Evolutionary conservation across 2,329 filamentous ascomycete species (phyloP).

Genomic region (Aspergillus ochraceoroseus): DNA sequence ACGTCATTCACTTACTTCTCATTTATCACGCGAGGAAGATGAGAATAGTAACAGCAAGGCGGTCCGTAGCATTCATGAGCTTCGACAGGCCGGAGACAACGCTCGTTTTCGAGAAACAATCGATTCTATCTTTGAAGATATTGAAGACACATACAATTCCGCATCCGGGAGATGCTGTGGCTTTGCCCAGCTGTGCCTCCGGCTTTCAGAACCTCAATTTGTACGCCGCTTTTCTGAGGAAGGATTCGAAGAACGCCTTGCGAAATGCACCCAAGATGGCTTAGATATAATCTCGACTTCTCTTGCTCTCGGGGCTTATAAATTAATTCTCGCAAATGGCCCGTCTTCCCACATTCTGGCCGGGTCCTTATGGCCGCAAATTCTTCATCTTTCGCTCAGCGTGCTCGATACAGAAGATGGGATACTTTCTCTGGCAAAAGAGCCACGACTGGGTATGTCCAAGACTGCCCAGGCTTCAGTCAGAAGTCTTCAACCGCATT

Average conservation of each 20-base stretch:
- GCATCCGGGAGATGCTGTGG: conserved; percentile 49
- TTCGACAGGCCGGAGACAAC: conserved; percentile 56
- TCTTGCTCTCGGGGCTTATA: conserved; percentile 33
- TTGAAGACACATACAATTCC: conserved; percentile 47
- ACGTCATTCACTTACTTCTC: conserved; percentile 7
- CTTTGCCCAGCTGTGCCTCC: conserved; percentile 53
- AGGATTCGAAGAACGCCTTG: conserved; percentile 63
- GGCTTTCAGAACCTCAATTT: conserved; percentile 45
- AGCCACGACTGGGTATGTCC: conserved; percentile 26
- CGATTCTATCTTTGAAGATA: conserved; percentile 55
- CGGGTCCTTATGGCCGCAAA: conserved; percentile 29
- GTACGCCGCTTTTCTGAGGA: conserved; percentile 62
- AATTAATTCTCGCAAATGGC: conserved; percentile 28
- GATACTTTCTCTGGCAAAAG: conserved; percentile 24
- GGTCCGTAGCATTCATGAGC: conserved; percentile 58
- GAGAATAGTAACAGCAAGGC: conserved; percentile 42
- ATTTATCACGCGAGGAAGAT: conserved; percentile 40
- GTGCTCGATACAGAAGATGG: conserved; percentile 31
- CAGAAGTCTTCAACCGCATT: conserved; percentile 23
- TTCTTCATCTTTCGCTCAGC: conserved; percentile 27
- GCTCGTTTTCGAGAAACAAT: conserved; percentile 53
- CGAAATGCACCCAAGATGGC: conserved; percentile 57
- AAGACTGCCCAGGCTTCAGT: conserved; percentile 31
- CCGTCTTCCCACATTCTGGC: conserved; percentile 28
- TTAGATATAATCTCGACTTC: conserved; percentile 46